These are phyloP conservation scores for Pseudohalonectria lignicola DNA, from an alignment of 2,329 filamentous ascomycete genomes.

Conservation along the genomic window DNA sequence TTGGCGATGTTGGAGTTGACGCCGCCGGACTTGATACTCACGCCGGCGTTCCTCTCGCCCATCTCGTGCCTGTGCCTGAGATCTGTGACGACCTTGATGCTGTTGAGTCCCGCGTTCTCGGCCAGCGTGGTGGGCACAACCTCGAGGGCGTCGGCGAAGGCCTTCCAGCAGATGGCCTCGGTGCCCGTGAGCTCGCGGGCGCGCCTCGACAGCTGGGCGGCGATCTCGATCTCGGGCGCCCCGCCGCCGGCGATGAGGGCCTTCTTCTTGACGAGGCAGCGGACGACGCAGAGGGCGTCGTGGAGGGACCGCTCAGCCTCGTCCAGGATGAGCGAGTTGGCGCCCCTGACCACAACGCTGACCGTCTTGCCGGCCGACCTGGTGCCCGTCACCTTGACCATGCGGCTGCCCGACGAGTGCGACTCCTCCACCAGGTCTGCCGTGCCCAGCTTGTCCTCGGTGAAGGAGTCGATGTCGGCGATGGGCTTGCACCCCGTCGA, in stretches of 20 bases:
- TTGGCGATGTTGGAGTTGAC: constrained; percentile 96
- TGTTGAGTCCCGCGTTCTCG: constrained; percentile 95
- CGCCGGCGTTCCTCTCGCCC: constrained; percentile 90
- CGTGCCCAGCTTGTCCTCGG: constrained; percentile 91
- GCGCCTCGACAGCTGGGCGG: constrained; percentile 72
- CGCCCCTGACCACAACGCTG: constrained; percentile 86
- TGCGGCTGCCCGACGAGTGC: constrained; percentile 74
- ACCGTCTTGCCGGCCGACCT: constrained; percentile 79
- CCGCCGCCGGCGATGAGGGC: constrained; percentile 96
- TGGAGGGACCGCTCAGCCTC: constrained; percentile 95
- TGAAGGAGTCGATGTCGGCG: constrained; percentile 96
- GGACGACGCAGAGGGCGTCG: constrained; percentile 94
- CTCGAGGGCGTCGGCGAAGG: constrained; percentile 95
- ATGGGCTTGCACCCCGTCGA: constrained; percentile 98
- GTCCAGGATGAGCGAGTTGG: constrained; percentile 88
- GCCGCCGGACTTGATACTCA: constrained; percentile 95
- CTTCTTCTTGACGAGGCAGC: constrained; percentile 98
- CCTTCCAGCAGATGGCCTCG: constrained; percentile 97
- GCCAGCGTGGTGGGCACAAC: constrained; percentile 93
- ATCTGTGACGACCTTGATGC: constrained; percentile 97
- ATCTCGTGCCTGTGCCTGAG: constrained; percentile 87
- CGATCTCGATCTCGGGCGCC: constrained; percentile 93
- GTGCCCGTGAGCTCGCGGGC: constrained; percentile 79
- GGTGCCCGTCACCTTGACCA: constrained; percentile 91
- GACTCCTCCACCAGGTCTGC: constrained; percentile 93